Evolutionary conservation across 1,284 basidiomycete species (phyloP), one percentile per base, ranked within the genome.

Genomic region (Puccinia horiana): DNA sequence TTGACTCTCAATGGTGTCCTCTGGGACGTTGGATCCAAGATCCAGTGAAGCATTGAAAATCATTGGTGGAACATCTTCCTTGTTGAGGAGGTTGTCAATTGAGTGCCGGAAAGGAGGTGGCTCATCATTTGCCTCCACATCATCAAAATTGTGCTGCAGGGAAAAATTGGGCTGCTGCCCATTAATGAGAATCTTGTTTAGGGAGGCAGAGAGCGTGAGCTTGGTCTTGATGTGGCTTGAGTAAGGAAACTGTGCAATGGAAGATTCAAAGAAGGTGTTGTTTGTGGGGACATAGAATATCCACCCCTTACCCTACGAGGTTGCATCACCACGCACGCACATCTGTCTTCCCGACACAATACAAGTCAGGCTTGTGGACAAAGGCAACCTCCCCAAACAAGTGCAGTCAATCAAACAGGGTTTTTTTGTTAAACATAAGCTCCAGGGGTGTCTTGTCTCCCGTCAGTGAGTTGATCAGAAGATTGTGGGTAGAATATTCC

Each of bases 301-400:
- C 69, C 69, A 72, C 2, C 69, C 69, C n/a, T 72, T 72, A 1
- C 69, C 69, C 69, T 16, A 72, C n/a, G 11, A 72, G 26, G 6
- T 72, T 47, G 44, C 69, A 72, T 5, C 44, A n/a, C 69, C 47
- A 72, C 9, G 69, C 44, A 29, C 44, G 5, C 6, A 12, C 2
- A 32, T 72, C 44, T 1, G 47, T 52, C n/a, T 72, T 72, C 2
- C 26, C 12, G 8, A 8, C 16, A 16, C 44, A 16, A 44, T 44
- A 44, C 6, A 44, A 8, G 44, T 44, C 44, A 16, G 56, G 56
- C 29, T 58, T 58, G 56, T 58, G 56, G 23, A 58, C 29, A 20
- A 58, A 58, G 29, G 56, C 56, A 6, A 58, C 56, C 56, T 58
- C 56, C 8, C 56, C 56, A n/a, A 58, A 58, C 9, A 20, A n/a